phyloP scores from a whole-genome alignment of 176 grass and related monocot species.

The Pontederia paniculata region DNA sequence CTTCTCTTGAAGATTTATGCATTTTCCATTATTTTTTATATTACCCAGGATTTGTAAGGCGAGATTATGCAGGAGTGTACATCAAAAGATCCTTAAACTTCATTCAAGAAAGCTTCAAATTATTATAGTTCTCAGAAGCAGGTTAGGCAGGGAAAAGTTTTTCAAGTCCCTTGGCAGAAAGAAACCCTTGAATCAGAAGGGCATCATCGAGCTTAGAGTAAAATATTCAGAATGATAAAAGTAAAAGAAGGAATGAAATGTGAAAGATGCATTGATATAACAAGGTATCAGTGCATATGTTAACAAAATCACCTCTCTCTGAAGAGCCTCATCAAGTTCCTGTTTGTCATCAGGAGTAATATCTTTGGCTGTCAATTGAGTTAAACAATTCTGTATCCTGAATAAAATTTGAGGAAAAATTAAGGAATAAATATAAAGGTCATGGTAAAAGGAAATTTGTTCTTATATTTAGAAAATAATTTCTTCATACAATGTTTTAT shows the following conservation, averaged over 20 bases:
- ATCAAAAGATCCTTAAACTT: too few relatives aligned
- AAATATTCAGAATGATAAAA: neutral
- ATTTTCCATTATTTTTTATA: too few relatives aligned
- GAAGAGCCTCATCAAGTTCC: conserved; percentile 86
- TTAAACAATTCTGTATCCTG: conserved; percentile 77
- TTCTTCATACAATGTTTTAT: too few relatives aligned
- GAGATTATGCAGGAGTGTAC: too few relatives aligned
- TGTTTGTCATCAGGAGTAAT: conserved; percentile 95
- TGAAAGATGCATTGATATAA: neutral
- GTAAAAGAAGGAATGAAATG: neutral
- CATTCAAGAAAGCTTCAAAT: too few relatives aligned
- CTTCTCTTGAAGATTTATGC: too few relatives aligned
- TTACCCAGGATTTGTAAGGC: too few relatives aligned
- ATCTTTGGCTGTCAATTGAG: conserved; percentile 60
- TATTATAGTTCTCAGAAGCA: too few relatives aligned
- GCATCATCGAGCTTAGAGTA: neutral
- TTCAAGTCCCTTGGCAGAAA: too few relatives aligned
- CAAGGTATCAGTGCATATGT: conserved; percentile 7
- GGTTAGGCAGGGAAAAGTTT: too few relatives aligned
- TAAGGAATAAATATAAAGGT: neutral
- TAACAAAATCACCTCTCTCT: conserved; percentile 52
- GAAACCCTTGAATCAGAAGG: too few relatives aligned
- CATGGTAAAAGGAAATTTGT: neutral
- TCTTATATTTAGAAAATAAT: neutral
- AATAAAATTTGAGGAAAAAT: conserved; percentile 17